Conservation (phyloP, 1,284 basidiomycete species). For the Malassezia globosa region DNA sequence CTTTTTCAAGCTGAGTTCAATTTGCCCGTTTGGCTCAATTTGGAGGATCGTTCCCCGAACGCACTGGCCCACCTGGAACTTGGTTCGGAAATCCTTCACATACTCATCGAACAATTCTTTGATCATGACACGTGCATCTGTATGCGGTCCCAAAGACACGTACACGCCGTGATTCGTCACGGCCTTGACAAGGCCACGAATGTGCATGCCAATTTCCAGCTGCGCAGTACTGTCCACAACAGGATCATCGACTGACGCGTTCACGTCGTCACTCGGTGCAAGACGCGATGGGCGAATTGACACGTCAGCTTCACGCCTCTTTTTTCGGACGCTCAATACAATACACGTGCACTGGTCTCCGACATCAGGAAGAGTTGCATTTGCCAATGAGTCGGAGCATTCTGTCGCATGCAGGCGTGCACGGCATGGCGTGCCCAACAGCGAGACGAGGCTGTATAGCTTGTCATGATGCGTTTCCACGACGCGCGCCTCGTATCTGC, state of each 20-base stretch:
- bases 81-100: constrained; percentile 88
- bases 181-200: constrained; percentile 76
- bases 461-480: constrained; percentile 16
- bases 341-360: constrained; percentile 61
- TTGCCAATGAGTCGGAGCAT: constrained; percentile 61
- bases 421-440: constrained; percentile 19
- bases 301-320: constrained; percentile 53
- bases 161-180: constrained; percentile 74
- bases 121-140: constrained; percentile 86
- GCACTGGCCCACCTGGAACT: constrained; percentile 68
- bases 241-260: constrained; percentile 53
- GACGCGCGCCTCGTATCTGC: constrained; percentile 72
- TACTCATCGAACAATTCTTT: constrained; percentile 62
- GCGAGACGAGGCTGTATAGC: constrained; percentile 20
- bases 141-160: constrained; percentile 66
- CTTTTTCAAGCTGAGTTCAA: constrained; percentile 70
- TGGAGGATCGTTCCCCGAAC: constrained; percentile 72
- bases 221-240: constrained; percentile 60
- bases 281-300: constrained; percentile 67
- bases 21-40: constrained; percentile 60
- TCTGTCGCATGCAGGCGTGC: constrained; percentile 54
- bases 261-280: constrained; percentile 21
- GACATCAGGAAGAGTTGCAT: constrained; percentile 55
- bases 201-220: constrained; percentile 60
- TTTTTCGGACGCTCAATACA: constrained; percentile 51